Conservation (phyloP, 805 yeast species). For the Limtongia smithiae region DNA sequence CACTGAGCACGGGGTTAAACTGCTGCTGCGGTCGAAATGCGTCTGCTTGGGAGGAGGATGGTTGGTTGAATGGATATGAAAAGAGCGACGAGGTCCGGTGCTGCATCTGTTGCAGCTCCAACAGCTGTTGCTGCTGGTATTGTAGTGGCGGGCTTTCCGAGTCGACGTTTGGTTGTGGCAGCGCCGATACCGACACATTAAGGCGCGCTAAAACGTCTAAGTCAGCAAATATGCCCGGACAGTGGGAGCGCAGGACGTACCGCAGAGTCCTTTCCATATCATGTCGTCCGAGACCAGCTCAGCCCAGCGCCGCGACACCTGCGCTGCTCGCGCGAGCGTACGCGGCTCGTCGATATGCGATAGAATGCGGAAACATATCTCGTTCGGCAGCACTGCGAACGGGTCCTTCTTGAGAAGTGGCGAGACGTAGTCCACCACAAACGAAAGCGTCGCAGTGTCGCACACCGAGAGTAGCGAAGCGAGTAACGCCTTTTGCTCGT, state of each 20-base stretch:
- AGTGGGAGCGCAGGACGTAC: conserved; percentile 27
- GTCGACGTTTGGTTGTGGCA: too few relatives aligned
- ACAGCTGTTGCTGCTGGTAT: neutral
- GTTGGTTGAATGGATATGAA: too few relatives aligned
- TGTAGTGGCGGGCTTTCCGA: too few relatives aligned
- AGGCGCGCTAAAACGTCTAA: too few relatives aligned
- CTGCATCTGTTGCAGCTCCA: neutral
- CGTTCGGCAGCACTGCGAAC: conserved; percentile 62
- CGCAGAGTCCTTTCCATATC: conserved; percentile 43
- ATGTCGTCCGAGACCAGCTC: conserved; percentile 41
- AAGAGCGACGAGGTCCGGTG: too few relatives aligned
- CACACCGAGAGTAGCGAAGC: conserved; percentile 25
- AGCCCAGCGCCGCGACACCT: conserved; percentile 80
- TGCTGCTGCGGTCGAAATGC: conserved; percentile 4
- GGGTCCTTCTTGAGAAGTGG: conserved; percentile 44
- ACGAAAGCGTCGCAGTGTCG: conserved; percentile 25
- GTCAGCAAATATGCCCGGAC: too few relatives aligned
- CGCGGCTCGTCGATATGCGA: conserved; percentile 80
- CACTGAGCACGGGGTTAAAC: neutral
- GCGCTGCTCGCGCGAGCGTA: conserved; percentile 87
- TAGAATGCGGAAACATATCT: conserved; percentile 73
- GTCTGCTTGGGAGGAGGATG: neutral
- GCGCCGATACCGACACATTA: neutral
- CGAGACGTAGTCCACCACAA: conserved; percentile 32
- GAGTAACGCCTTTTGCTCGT: conserved; percentile 22